These are phyloP conservation scores for Acmispon strigosus DNA, from an alignment of 306 rosid genomes.

Conservation along the genomic window DNA sequence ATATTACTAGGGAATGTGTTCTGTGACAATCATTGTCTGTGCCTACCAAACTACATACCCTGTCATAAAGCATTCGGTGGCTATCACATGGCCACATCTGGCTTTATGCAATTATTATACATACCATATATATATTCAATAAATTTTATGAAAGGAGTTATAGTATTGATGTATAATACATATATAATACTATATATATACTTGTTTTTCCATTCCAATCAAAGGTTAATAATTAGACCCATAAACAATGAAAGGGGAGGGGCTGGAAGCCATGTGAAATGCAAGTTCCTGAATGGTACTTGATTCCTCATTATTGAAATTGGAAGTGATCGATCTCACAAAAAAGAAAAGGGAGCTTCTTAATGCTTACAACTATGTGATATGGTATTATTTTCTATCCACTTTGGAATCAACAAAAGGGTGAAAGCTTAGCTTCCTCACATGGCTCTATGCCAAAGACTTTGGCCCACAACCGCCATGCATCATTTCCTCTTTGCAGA, in stretches of 20 bases:
- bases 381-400: slow-evolving; percentile 27
- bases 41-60: slow-evolving; percentile 43
- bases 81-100: slow-evolving; percentile 68
- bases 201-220: slow-evolving; percentile 22
- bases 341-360: slow-evolving; percentile 20
- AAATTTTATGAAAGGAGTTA: neutral
- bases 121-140: neutral
- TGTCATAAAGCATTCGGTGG: slow-evolving; percentile 24
- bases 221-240: slow-evolving; percentile 42
- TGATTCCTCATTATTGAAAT: slow-evolving; percentile 38
- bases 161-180: slow-evolving; percentile 6
- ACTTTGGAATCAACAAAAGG: slow-evolving; percentile 35
- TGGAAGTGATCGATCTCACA: too few species aligned
- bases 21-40: slow-evolving; percentile 44
- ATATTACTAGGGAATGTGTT: slow-evolving; percentile 37
- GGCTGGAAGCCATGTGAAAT: slow-evolving; percentile 76
- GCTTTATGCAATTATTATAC: slow-evolving; percentile 37
- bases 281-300: slow-evolving; percentile 26
- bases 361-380: slow-evolving; percentile 16
- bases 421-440: slow-evolving; percentile 45
- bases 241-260: slow-evolving; percentile 25
- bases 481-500: slow-evolving; percentile 18
- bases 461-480: slow-evolving; percentile 38
- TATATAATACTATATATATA: neutral
- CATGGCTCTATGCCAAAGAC: slow-evolving; percentile 42